phyloP scores from a whole-genome alignment of 352 stramenopile species.

The Lagenidium sp. region DNA sequence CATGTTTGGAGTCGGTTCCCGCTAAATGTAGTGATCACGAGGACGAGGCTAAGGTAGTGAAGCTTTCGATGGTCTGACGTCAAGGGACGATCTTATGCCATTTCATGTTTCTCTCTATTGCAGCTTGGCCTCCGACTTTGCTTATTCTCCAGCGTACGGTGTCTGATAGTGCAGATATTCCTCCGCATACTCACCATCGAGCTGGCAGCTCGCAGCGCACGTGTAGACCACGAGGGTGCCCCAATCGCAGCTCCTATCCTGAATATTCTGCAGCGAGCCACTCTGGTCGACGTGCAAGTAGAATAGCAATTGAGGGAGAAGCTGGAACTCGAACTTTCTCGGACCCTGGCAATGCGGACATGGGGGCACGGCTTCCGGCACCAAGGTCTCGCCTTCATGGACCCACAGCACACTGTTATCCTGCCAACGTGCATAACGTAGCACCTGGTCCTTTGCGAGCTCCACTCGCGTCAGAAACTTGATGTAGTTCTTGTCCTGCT shows the following conservation, averaged over 20 bases:
- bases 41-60: no score
- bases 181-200: slow-evolving; percentile 37
- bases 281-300: slow-evolving; percentile 80
- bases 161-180: slow-evolving; percentile 77
- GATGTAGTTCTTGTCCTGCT: slow-evolving; percentile 74
- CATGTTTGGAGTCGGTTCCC: no score
- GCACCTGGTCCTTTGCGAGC: slow-evolving; percentile 74
- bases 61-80: no score
- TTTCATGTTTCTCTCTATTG: no score
- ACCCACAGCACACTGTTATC: slow-evolving; percentile 84
- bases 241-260: slow-evolving; percentile 79
- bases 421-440: slow-evolving; percentile 89
- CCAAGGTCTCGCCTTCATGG: slow-evolving; percentile 41
- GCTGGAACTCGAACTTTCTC: slow-evolving; percentile 92
- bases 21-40: no score
- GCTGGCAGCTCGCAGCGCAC: slow-evolving; percentile 83
- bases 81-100: no score
- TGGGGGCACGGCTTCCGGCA: slow-evolving; percentile 29
- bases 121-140: no score
- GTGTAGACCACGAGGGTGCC: slow-evolving; percentile 91
- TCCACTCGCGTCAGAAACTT: slow-evolving; percentile 77
- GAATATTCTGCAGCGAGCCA: slow-evolving; percentile 42
- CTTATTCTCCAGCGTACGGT: slow-evolving; percentile 39
- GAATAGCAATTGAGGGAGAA: slow-evolving; percentile 92
- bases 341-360: slow-evolving; percentile 75